Conservation (phyloP, 495 filamentous ascomycete genomes). For the Aspergillus haitiensis region DNA sequence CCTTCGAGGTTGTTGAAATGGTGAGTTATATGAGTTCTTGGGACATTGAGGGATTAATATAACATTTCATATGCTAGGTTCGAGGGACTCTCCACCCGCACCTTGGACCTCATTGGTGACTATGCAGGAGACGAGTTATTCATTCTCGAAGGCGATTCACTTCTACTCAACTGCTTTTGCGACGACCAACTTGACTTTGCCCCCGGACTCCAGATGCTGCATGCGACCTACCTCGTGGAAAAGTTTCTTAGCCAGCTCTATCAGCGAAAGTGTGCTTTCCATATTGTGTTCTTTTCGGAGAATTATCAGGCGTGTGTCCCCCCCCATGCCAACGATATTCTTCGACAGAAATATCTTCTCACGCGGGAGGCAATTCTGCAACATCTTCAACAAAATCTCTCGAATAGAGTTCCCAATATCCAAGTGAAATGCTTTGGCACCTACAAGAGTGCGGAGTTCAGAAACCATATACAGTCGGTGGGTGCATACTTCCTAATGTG, state of each 20-base stretch:
- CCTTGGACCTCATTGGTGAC: conserved; percentile 54
- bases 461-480: conserved; percentile 48
- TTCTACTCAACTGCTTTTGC: conserved; percentile 61
- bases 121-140: conserved; percentile 73
- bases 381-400: conserved; percentile 52
- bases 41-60: neutral
- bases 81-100: conserved; percentile 21
- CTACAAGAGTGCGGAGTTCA: conserved; percentile 47
- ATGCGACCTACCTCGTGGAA: conserved; percentile 68
- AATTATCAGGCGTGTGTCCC: conserved; percentile 23
- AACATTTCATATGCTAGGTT: conserved; percentile 21
- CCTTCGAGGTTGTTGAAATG: neutral
- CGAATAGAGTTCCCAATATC: conserved; percentile 31
- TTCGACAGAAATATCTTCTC: conserved; percentile 54
- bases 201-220: conserved; percentile 69
- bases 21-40: neutral
- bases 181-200: conserved; percentile 60
- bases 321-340: neutral
- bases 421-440: conserved; percentile 48
- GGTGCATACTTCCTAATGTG: conserved; percentile 69
- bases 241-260: conserved; percentile 58
- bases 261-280: conserved; percentile 64
- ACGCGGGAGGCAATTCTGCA: conserved; percentile 61
- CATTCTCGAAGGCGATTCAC: conserved; percentile 70
- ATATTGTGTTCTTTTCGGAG: conserved; percentile 66